Percentiles rank a stretch among this genome's conserved stretches.
These are phyloP conservation scores for Cyclaneusma minus DNA, from an alignment of 2,329 filamentous ascomycete genomes.

Conservation along the genomic window DNA sequence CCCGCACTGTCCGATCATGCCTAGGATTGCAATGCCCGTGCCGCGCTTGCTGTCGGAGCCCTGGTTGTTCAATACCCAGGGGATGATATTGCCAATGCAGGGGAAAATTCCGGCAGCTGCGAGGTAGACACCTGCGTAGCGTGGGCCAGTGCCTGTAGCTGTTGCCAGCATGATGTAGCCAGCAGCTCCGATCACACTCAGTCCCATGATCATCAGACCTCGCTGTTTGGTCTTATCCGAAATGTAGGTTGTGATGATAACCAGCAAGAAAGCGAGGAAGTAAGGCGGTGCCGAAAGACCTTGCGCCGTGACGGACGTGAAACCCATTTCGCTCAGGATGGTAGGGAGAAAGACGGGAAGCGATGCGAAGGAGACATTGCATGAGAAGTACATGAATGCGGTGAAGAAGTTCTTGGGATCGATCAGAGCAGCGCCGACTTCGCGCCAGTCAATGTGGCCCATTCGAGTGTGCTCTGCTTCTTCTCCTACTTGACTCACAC, in stretches of 20 bases:
- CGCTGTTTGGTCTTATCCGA: conserved; percentile 53
- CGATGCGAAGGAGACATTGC: conserved; percentile 49
- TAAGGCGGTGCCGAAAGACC: conserved; percentile 59
- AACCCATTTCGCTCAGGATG: conserved; percentile 52
- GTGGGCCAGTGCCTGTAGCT: conserved; percentile 25
- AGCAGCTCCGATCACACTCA: conserved; percentile 39
- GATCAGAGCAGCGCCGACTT: conserved; percentile 29
- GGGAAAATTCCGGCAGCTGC: conserved; percentile 50
- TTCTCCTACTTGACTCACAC: conserved; percentile 34
- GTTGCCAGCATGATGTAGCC: conserved; percentile 53
- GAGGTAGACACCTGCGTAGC: conserved; percentile 32
- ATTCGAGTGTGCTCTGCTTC: conserved; percentile 32
- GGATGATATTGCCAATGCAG: conserved; percentile 53
- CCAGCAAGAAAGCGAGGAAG: conserved; percentile 48
- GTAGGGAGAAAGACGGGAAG: conserved; percentile 50
- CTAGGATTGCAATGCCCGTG: conserved; percentile 48
- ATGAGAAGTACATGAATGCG: conserved; percentile 38
- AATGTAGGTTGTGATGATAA: conserved; percentile 42
- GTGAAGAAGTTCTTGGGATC: conserved; percentile 24
- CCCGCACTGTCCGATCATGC: conserved; percentile 50
- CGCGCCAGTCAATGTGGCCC: conserved; percentile 26
- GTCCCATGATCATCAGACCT: conserved; percentile 38
- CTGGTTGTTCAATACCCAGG: conserved; percentile 57
- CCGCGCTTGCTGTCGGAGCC: conserved; percentile 53
- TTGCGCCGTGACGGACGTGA: conserved; percentile 49